Evolutionary conservation across 352 stramenopile species (phyloP), one percentile per base, ranked within the genome.

Genomic region (Aphanomyces euteiches): DNA sequence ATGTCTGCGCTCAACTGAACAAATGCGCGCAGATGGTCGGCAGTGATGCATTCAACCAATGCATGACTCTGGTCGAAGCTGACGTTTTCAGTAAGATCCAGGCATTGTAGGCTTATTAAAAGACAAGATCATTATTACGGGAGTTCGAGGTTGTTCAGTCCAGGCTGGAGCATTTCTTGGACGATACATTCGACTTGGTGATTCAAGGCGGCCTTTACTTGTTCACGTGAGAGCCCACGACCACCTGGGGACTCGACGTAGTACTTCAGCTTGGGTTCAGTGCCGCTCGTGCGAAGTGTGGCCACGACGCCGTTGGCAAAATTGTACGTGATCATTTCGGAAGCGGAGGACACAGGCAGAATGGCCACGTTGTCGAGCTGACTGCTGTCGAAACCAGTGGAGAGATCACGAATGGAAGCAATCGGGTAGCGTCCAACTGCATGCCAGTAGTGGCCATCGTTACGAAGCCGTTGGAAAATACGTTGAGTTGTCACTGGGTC

Each of bases 211-310:
- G 69, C 59, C 7, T 74, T 78, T 10, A 93, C 82, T 37, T 92
- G 83, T 28, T 79, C 77, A 21, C 83, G 85, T 53, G 77, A 80
- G 73, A 92, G 79, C 17, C 86, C 84, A 21, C 88, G 77, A 37
- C 80, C 73, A 21, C 85, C 88, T 28, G 85, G 84, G 12, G 93
- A 77, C 82, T 99, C 97, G 43, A 98, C 90, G 77, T 99, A 99
- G 76, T 98, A 99, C 81, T 99, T 99, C 69, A 99, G 96, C 80
- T 99, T 99, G 21, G 97, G 97, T 77, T 99, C 97, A 12, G 97
- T 99, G 19, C 97, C 97, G 76, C 95, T 99, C 41, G 96, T 98
- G 70, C 97, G 90, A 65, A 99, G 88, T 61, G 98, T 98, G 19
- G 95, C 90, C 50, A 98, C 92, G 73, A 90, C 97, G 59, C 96